A percentile compares a stretch with the other conserved stretches of the same genome.
These are phyloP conservation scores for Rhodotorula sp. DNA, from an alignment of 1,284 basidiomycete genomes.

Conservation along the genomic window DNA sequence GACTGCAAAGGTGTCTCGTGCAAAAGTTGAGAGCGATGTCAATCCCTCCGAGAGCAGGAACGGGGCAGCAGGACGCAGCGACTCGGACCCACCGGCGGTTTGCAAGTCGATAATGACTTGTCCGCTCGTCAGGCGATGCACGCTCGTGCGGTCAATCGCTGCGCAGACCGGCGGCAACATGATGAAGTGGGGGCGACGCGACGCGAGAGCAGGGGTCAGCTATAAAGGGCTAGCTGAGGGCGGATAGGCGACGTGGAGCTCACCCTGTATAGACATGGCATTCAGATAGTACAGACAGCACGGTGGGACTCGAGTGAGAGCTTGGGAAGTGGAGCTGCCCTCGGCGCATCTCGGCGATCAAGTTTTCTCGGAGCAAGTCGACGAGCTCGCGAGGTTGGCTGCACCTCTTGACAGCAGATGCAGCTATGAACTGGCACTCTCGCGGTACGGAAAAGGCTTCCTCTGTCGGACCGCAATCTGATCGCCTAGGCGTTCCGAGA, in stretches of 20 bases:
- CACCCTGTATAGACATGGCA: conserved; percentile 34
- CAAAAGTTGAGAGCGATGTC: background rate
- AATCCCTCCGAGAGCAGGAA: too few species aligned
- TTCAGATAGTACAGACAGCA: background rate
- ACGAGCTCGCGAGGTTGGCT: too few species aligned
- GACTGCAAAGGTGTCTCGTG: conserved; percentile 58
- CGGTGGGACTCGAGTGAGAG: background rate
- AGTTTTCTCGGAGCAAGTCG: too few species aligned
- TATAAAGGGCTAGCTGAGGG: background rate
- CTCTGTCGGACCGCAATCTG: too few species aligned
- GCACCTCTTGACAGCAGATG: too few species aligned
- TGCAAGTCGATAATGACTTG: conserved; percentile 95
- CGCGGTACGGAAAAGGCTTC: too few species aligned
- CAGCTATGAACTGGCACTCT: too few species aligned
- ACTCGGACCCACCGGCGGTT: conserved; percentile 48
- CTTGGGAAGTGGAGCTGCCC: too few species aligned
- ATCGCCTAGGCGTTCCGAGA: too few species aligned
- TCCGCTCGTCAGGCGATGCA: conserved; percentile 85
- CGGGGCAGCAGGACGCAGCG: too few species aligned
- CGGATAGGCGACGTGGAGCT: background rate
- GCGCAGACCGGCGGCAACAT: background rate
- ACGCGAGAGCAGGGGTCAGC: background rate
- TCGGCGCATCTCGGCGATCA: too few species aligned
- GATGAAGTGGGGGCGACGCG: conserved; percentile 2
- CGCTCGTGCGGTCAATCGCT: conserved; percentile 71